Evolutionary conservation across 257 asterid species (phyloP).

Genomic region (Solanum peruvianum): DNA sequence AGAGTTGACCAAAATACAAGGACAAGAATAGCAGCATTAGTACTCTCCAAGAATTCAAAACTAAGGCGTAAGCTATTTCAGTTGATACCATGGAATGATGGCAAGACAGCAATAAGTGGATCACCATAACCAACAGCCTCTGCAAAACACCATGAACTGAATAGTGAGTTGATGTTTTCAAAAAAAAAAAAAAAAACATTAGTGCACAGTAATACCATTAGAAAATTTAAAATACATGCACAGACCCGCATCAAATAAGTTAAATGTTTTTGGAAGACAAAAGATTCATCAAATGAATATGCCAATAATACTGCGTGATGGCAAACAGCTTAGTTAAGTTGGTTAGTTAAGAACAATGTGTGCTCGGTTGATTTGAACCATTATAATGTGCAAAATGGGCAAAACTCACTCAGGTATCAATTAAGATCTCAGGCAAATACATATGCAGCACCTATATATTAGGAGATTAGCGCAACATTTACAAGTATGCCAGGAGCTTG

Average conservation of each 20-base stretch:
- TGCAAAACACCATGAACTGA: constrained; percentile 5
- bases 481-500: background rate
- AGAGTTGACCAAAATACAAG: background rate
- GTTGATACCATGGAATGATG: constrained; percentile 40
- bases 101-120: constrained; percentile 35
- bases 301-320: background rate
- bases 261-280: background rate
- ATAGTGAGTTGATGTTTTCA: background rate
- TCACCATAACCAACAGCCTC: constrained; percentile 54
- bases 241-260: background rate
- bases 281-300: background rate
- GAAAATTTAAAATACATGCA: background rate
- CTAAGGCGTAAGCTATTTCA: constrained; percentile 6
- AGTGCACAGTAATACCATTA: background rate
- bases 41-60: background rate
- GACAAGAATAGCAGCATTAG: background rate
- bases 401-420: background rate
- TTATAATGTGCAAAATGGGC: background rate
- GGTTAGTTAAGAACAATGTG: background rate
- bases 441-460: background rate
- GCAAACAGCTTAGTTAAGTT: background rate
- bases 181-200: background rate
- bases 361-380: background rate
- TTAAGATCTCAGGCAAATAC: background rate
- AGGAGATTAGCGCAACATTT: background rate